These are phyloP conservation scores for Phytomonas francai DNA, from an alignment of 208 protist genomes.

Conservation along the genomic window DNA sequence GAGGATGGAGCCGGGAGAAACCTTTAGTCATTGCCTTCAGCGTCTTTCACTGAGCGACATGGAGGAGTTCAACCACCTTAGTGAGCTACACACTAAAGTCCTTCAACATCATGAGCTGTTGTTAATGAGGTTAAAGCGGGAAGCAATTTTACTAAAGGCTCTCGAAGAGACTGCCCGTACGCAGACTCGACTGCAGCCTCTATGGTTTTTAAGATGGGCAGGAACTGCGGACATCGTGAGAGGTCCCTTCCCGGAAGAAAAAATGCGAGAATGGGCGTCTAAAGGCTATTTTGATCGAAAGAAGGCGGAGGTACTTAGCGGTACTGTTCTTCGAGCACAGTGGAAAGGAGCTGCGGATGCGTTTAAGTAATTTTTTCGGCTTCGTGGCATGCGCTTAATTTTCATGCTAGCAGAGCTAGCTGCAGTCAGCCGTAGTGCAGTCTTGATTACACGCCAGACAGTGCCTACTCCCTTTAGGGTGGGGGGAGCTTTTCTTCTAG, in stretches of 20 bases:
- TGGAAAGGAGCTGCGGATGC: not conserved
- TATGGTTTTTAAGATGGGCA: conserved; percentile 31
- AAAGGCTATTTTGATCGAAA: conserved; percentile 31
- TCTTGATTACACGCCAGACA: not conserved
- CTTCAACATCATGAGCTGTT: conserved; percentile 27
- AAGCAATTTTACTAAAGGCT: conserved; percentile 24
- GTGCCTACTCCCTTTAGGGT: not conserved
- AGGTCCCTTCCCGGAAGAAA: conserved; percentile 21
- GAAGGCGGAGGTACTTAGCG: conserved; percentile 18
- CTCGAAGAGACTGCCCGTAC: conserved; percentile 14
- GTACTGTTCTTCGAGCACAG: not conserved
- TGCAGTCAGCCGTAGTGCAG: not conserved
- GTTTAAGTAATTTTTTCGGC: not conserved
- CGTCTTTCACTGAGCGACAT: conserved; percentile 15
- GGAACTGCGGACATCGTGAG: conserved; percentile 16
- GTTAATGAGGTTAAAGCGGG: conserved; percentile 28
- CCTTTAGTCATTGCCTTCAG: conserved; percentile 16
- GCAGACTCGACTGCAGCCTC: conserved; percentile 6
- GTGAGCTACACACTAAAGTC: conserved; percentile 17
- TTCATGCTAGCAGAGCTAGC: not conserved
- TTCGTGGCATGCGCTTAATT: not conserved
- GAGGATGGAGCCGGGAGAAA: conserved; percentile 21
- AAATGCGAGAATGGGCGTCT: conserved; percentile 19
- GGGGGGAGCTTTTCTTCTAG: not conserved
- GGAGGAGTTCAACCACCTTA: conserved; percentile 14